phyloP scores from a whole-genome alignment of 805 yeast species.

The Kodamaea kaohsiungensis region DNA sequence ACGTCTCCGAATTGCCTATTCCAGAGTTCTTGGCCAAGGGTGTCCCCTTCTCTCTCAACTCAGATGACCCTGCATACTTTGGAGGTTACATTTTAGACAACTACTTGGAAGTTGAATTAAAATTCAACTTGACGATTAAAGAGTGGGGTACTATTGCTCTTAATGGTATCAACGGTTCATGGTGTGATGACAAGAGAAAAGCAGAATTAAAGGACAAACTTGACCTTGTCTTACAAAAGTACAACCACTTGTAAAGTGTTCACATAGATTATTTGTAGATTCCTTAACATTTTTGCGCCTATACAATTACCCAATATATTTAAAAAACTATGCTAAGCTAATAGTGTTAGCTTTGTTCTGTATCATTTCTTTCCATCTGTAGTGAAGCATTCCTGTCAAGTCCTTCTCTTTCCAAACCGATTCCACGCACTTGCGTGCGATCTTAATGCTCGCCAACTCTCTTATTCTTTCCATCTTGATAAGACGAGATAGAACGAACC shows the following conservation, averaged over 20 bases:
- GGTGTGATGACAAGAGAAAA: constrained; percentile 64
- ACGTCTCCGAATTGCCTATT: constrained; percentile 68
- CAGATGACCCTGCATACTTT: constrained; percentile 62
- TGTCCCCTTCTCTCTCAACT: constrained; percentile 74
- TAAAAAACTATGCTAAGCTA: constrained; percentile 30
- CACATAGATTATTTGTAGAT: neutral
- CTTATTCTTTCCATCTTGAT: constrained; percentile 36
- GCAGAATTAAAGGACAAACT: constrained; percentile 46
- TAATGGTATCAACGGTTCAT: constrained; percentile 70
- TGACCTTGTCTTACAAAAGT: constrained; percentile 44
- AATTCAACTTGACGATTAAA: constrained; percentile 59
- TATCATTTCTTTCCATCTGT: constrained; percentile 41
- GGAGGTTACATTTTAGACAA: constrained; percentile 55
- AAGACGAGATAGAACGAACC: constrained; percentile 38
- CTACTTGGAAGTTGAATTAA: constrained; percentile 63
- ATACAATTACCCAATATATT: neutral
- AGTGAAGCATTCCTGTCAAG: constrained; percentile 19
- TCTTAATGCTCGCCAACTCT: constrained; percentile 37
- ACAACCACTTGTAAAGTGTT: constrained; percentile 17
- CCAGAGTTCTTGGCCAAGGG: constrained; percentile 56
- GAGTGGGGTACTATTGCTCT: constrained; percentile 67
- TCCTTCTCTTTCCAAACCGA: constrained; percentile 45
- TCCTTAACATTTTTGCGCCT: neutral
- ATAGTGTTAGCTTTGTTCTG: constrained; percentile 34
- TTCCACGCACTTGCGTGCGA: constrained; percentile 34